Conservation (phyloP, 345 rosid genomes). For the Brassica nigra region DNA sequence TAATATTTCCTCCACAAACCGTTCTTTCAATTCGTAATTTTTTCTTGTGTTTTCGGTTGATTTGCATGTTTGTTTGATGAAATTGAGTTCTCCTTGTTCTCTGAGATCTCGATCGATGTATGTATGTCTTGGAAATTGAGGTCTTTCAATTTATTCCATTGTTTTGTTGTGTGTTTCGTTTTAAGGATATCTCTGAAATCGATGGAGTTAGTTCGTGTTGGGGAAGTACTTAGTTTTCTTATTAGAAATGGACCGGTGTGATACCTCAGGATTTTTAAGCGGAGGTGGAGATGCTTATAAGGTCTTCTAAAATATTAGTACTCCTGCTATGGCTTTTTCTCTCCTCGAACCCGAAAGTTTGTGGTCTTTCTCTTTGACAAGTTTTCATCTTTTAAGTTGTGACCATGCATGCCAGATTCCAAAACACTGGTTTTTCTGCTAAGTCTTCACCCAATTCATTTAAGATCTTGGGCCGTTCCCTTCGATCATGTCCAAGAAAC, state of each 20-base stretch:
- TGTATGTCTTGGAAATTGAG: slow-evolving; percentile 33
- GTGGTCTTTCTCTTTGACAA: slow-evolving; percentile 48
- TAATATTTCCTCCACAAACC: not conserved
- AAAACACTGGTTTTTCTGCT: slow-evolving; percentile 50
- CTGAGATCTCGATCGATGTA: slow-evolving; percentile 18
- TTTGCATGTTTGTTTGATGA: slow-evolving; percentile 25
- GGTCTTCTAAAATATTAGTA: slow-evolving; percentile 43
- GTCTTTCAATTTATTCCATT: not conserved
- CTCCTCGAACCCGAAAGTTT: slow-evolving; percentile 61
- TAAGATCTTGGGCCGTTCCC: slow-evolving; percentile 54
- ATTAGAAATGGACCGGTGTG: slow-evolving; percentile 66
- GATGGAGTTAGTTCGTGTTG: slow-evolving; percentile 26
- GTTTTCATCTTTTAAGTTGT: slow-evolving; percentile 31
- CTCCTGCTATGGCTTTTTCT: slow-evolving; percentile 54
- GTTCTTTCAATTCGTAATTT: not conserved
- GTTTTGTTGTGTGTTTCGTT: not conserved
- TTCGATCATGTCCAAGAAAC: slow-evolving; percentile 44
- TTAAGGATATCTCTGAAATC: not conserved
- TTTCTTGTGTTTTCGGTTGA: slow-evolving; percentile 3
- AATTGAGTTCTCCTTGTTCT: not conserved
- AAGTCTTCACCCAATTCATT: slow-evolving; percentile 56
- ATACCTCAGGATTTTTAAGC: slow-evolving; percentile 96
- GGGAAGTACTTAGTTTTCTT: not conserved
- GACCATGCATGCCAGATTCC: slow-evolving; percentile 66
- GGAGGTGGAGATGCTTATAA: slow-evolving; percentile 62